These are phyloP conservation scores for Kitagawia praeruptora DNA, from an alignment of 129 eudicot genomes.

Conservation along the genomic window DNA sequence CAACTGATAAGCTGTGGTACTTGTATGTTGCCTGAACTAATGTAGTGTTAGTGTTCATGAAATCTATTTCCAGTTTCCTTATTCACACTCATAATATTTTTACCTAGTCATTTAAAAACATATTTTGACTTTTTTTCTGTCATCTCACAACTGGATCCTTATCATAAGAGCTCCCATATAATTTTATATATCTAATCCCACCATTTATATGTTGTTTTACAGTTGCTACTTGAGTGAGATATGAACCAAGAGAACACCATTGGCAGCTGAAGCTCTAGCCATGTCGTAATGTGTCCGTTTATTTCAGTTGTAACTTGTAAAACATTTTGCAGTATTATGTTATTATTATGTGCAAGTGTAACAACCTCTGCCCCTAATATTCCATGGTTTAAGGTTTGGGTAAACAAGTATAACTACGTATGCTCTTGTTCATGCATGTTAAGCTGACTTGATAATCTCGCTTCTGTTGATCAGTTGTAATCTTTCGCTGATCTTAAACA, in stretches of 20 bases:
- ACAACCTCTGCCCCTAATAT: background rate
- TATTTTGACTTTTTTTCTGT: background rate
- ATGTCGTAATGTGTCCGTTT: background rate
- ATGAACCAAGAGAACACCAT: background rate
- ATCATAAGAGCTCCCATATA: background rate
- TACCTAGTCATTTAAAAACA: background rate
- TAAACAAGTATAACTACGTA: background rate
- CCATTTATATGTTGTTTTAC: background rate
- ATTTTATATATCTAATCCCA: background rate
- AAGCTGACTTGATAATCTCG: background rate
- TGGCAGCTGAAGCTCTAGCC: background rate
- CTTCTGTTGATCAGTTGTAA: background rate
- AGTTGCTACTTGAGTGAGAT: background rate
- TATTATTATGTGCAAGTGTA: background rate
- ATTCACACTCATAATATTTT: background rate
- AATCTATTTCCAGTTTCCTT: background rate
- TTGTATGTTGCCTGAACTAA: background rate
- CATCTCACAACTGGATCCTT: background rate
- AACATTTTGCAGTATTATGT: background rate
- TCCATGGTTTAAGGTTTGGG: background rate
- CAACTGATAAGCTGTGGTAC: background rate
- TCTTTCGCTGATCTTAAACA: background rate
- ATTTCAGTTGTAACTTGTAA: background rate
- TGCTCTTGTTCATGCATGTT: background rate
- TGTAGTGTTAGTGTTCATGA: background rate